Evolutionary conservation across 2,329 filamentous ascomycete genomes (phyloP), one percentile per base, ranked within the genome.

Genomic region (Tothia fuscella): DNA sequence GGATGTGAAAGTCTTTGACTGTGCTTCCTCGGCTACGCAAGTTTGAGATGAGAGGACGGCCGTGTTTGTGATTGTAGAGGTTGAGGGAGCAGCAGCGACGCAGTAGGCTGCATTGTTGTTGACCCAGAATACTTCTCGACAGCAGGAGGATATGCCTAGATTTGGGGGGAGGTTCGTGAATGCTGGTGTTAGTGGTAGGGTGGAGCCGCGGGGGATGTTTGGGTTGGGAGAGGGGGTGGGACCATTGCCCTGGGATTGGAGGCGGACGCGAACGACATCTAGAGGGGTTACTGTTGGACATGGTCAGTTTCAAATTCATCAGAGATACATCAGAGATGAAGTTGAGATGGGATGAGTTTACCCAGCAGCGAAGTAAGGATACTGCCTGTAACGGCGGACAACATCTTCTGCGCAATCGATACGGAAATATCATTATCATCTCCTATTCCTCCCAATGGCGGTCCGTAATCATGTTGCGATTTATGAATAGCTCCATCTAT

Each of bases 81-180:
- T 46, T 42, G 64, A 65, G 29, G 72, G 65, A 21, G 72, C 71
- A 9, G 74, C 71, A n/a, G 82, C 82, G 47, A 94, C 68, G 57
- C 88, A 94, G 49, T 82, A 77, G 45, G 86, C 80, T 19, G 80
- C 74, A 59, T 80, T 83, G 56, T 93, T 88, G 50, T 86, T 88
- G 48, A 89, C 78, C 71, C 93, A 98, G 61, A 96, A 98, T 26
- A 98, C 89, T 60, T 98, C 89, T 47, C 91, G 80, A 58, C 91
- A 98, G 63, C 91, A 98, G 29, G 88, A 79, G 13, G 88, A 94
- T 42, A 96, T 85, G 46, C 91, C 91, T 38, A 96, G 74, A 54
- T 89, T 85, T 22, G 82, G 78, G 42, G 86, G 85, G 37, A 91
- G 73, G 49, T 80, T 76, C 47, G 76, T 78, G 50, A 82, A 74